These are phyloP conservation scores for Hanseniaspora gamundiae DNA, from an alignment of 1,139 yeast genomes.

Conservation along the genomic window DNA sequence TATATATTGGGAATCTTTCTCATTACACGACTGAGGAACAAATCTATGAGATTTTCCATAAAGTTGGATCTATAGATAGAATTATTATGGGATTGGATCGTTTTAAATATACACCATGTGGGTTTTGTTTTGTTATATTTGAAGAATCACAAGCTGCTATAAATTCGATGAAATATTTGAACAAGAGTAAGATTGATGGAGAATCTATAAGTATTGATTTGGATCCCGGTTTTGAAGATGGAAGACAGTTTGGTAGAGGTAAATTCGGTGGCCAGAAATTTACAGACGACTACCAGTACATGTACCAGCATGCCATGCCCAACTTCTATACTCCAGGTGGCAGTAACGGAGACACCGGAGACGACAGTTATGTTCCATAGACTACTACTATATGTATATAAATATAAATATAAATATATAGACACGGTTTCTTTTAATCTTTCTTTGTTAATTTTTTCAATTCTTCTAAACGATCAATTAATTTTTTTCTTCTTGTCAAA, in stretches of 20 bases:
- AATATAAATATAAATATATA: not conserved
- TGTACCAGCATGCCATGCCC: conserved; percentile 2
- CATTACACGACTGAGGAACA: conserved; percentile 92
- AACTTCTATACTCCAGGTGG: conserved; percentile 1
- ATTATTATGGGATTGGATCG: conserved; percentile 92
- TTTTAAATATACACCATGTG: conserved; percentile 83
- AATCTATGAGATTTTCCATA: conserved; percentile 69
- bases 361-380: conserved; percentile 14
- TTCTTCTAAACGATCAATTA: conserved; percentile 29
- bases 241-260: conserved; percentile 92
- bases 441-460: conserved; percentile 17
- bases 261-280: conserved; percentile 76
- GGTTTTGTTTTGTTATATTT: conserved; percentile 85
- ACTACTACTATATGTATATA: not conserved
- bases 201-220: conserved; percentile 69
- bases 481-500: conserved; percentile 26
- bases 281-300: conserved; percentile 23
- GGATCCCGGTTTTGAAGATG: conserved; percentile 91
- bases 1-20: conserved; percentile 78
- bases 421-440: not conserved
- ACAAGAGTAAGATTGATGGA: conserved; percentile 73
- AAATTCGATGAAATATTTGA: conserved; percentile 68
- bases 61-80: conserved; percentile 63
- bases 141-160: conserved; percentile 56
- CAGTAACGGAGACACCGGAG: conserved; percentile 7